phyloP scores from a whole-genome alignment of 768 basidiomycete genomes.

The Chlorophyllum brunneum region DNA sequence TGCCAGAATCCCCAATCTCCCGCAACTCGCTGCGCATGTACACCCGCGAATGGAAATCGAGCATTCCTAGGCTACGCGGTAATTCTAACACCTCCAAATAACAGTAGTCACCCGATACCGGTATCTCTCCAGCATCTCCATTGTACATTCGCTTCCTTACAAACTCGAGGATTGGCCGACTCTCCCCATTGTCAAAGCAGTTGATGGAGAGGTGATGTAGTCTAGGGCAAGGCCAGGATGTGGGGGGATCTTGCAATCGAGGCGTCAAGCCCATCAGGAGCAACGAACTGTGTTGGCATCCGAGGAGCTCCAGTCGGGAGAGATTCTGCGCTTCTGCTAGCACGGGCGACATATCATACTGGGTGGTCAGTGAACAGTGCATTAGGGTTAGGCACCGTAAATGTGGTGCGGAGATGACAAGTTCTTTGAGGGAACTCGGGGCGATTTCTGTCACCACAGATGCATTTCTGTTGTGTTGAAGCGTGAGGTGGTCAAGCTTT shows the following conservation, averaged over 20 bases:
- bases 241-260: background rate
- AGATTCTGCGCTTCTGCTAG: conserved; percentile 1
- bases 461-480: conserved; percentile 12
- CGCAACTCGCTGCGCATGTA: background rate
- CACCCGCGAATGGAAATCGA: background rate
- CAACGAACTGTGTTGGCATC: background rate
- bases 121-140: background rate
- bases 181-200: conserved; percentile 4
- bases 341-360: conserved; percentile 9
- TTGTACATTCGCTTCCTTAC: conserved; percentile 12
- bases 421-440: conserved; percentile 12
- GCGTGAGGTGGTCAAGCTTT: conserved; percentile 13
- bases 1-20: background rate
- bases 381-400: conserved; percentile 12
- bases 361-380: conserved; percentile 15
- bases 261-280: background rate
- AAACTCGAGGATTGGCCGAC: conserved; percentile 15
- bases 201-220: background rate
- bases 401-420: conserved; percentile 16
- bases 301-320: background rate
- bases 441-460: conserved; percentile 8
- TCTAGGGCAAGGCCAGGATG: background rate
- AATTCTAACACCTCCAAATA: conserved; percentile 11
- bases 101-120: background rate
- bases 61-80: background rate